These are phyloP conservation scores for Nitzschia sp. DNA, from an alignment of 108 stramenopile genomes.

Conservation along the genomic window DNA sequence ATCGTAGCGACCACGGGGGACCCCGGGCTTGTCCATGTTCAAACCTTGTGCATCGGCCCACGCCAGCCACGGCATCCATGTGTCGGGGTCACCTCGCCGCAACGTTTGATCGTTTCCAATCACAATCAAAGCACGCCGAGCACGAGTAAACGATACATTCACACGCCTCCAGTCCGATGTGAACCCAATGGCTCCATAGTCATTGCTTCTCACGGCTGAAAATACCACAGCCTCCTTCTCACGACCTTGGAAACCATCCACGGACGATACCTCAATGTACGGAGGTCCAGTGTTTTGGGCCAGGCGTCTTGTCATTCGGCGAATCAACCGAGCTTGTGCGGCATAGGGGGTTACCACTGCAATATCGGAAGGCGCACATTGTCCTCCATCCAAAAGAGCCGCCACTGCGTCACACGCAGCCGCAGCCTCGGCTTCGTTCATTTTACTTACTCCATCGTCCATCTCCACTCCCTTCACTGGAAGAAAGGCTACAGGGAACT, in stretches of 20 bases:
- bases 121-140: constrained; percentile 88
- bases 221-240: constrained; percentile 99
- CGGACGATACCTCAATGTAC: constrained; percentile 92
- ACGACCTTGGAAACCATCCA: constrained; percentile 99
- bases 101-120: constrained; percentile 91
- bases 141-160: constrained; percentile 99
- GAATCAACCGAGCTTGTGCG: constrained; percentile 94
- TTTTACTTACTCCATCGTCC: constrained; percentile 89
- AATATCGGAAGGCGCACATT: constrained; percentile 85
- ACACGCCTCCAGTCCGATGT: constrained; percentile 96
- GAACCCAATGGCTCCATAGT: constrained; percentile 93
- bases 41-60: constrained; percentile 91
- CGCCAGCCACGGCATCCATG: constrained; percentile 84
- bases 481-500: constrained; percentile 87
- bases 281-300: constrained; percentile 64
- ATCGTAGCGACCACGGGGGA: constrained; percentile 85
- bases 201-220: constrained; percentile 94
- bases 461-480: constrained; percentile 80
- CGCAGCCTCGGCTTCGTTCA: constrained; percentile 92
- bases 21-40: constrained; percentile 88
- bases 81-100: constrained; percentile 84
- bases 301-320: constrained; percentile 68
- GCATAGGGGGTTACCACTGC: constrained; percentile 99
- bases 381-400: constrained; percentile 79
- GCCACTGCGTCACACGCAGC: constrained; percentile 86